Percentiles rank a stretch among this genome's conserved stretches.
Conservation (phyloP, 371 early-diverging fungal species). For the Mycotypha africana region DNA sequence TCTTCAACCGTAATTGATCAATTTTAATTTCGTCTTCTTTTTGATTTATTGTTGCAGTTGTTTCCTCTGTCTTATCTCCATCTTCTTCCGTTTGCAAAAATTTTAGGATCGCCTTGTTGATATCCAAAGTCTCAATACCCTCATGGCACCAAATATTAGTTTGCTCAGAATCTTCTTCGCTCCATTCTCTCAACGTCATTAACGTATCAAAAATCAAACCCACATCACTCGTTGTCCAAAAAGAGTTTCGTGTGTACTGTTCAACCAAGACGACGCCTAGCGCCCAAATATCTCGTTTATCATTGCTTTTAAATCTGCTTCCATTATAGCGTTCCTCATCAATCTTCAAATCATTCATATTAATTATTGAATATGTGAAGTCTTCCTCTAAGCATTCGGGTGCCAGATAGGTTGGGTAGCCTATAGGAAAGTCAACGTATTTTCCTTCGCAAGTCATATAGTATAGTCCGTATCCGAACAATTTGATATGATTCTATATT, state of each 20-base stretch:
- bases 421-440: conserved; percentile 63
- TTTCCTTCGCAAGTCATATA: conserved; percentile 56
- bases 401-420: conserved; percentile 37
- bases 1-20: no score
- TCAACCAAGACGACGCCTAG: conserved; percentile 55
- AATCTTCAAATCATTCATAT: no score
- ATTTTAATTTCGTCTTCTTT: no score
- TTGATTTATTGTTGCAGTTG: no score
- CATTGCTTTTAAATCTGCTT: no score
- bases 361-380: not conserved
- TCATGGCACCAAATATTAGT: conserved; percentile 26
- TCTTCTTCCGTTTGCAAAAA: conserved; percentile 24
- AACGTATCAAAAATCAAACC: conserved; percentile 39
- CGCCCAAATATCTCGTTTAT: conserved; percentile 57
- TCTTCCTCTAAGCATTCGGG: conserved; percentile 26
- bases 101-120: conserved; percentile 23
- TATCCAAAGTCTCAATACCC: conserved; percentile 28
- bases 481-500: conserved; percentile 42
- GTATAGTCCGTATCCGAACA: conserved; percentile 58
- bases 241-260: conserved; percentile 46
- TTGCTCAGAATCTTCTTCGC: conserved; percentile 7
- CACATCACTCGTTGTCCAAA: conserved; percentile 51
- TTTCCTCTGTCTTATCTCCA: conserved; percentile 4
- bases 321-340: no score
- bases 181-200: conserved; percentile 28